Conservation (phyloP, 148 eudicot genomes). For the Vaccinium macrocarpon region DNA sequence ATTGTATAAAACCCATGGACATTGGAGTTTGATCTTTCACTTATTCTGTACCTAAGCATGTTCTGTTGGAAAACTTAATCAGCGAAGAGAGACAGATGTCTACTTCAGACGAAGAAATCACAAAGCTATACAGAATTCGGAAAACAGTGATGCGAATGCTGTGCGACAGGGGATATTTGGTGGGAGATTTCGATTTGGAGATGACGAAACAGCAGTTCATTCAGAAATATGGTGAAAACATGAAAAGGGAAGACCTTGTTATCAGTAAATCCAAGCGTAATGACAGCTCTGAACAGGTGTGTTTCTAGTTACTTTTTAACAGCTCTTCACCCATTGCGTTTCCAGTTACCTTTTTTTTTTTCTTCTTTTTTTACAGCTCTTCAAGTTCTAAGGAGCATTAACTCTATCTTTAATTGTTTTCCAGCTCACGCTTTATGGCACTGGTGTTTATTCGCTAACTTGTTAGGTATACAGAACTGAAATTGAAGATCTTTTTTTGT, state of each 20-base stretch:
- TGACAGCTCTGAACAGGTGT: constrained; percentile 67
- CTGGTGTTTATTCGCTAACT: background rate
- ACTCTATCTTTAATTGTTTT: background rate
- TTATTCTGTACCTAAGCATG: background rate
- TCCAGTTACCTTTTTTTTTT: background rate
- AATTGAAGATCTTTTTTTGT: background rate
- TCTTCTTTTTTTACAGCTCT: background rate
- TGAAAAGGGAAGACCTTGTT: constrained; percentile 72
- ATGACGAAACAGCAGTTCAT: constrained; percentile 54
- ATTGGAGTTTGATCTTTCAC: background rate
- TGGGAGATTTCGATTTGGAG: constrained; percentile 18
- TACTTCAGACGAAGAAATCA: constrained; percentile 56
- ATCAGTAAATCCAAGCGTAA: constrained; percentile 47
- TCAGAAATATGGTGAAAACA: constrained; percentile 56
- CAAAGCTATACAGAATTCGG: constrained; percentile 54
- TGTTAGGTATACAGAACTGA: background rate
- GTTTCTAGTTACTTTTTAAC: background rate
- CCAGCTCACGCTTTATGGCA: background rate
- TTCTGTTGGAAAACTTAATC: background rate
- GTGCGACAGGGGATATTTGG: constrained; percentile 62
- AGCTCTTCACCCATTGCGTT: no score
- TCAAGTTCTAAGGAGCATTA: background rate
- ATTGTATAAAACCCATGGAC: background rate
- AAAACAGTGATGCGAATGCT: constrained; percentile 72
- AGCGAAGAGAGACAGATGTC: constrained; percentile 29